Conservation (phyloP, 371 early-diverging fungal species). For the Mortierella sp. region DNA sequence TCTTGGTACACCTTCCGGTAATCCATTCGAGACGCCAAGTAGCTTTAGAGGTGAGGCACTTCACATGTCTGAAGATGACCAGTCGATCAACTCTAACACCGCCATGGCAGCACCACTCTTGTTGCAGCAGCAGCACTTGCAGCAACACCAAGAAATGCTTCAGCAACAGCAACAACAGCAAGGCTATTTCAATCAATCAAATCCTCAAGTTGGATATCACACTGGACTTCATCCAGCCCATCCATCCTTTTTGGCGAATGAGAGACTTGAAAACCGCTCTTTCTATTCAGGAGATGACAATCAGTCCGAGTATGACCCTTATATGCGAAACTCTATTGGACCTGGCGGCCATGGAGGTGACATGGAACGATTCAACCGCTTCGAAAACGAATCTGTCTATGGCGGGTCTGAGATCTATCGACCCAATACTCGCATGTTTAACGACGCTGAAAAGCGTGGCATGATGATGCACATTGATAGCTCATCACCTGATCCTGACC, state of each 20-base stretch:
- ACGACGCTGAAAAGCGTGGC: conserved; percentile 49
- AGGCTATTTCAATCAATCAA: conserved; percentile 24
- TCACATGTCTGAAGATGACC: conserved; percentile 52
- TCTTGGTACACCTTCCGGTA: conserved; percentile 10
- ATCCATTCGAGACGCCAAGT: conserved; percentile 37
- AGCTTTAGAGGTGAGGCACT: conserved; percentile 48
- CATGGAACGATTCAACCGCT: conserved; percentile 28
- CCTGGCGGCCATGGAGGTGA: conserved; percentile 16
- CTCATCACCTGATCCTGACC: conserved; percentile 31
- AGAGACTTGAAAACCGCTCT: conserved; percentile 72
- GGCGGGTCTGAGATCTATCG: conserved; percentile 53
- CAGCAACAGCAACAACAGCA: conserved; percentile 43
- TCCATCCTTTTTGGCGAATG: conserved; percentile 46
- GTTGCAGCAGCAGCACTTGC: conserved; percentile 45
- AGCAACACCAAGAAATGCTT: conserved; percentile 53
- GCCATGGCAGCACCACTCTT: conserved; percentile 47
- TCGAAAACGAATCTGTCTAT: conserved; percentile 55
- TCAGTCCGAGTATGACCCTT: conserved; percentile 53
- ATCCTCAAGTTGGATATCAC: conserved; percentile 27
- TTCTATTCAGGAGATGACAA: conserved; percentile 78
- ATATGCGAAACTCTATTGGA: conserved; percentile 30
- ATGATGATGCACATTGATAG: conserved; percentile 46
- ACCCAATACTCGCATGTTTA: conserved; percentile 47
- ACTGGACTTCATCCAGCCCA: conserved; percentile 45
- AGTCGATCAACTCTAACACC: conserved; percentile 54